phyloP scores from a whole-genome alignment of 2,329 filamentous ascomycete genomes.

The Cercospora citrullina region DNA sequence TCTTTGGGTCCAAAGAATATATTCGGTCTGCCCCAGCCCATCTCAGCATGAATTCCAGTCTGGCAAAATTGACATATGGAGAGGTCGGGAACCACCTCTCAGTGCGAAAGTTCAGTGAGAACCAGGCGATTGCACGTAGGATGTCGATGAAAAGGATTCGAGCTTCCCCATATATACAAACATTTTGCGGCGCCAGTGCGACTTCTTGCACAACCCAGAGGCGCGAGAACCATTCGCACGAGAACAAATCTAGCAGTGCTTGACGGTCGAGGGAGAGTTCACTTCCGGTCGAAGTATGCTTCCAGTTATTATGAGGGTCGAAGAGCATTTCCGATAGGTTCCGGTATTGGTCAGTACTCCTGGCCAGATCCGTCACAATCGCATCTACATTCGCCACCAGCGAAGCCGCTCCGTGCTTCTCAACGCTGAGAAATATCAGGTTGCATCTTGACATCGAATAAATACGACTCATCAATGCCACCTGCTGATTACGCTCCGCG shows the following conservation, averaged over 20 bases:
- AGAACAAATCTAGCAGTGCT: background rate
- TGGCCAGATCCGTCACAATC: background rate
- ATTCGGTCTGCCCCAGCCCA: background rate
- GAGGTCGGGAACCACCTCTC: background rate
- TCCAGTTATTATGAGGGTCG: background rate
- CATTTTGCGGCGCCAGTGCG: slow-evolving; percentile 2
- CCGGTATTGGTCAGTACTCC: background rate
- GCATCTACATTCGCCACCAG: background rate
- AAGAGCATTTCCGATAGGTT: background rate
- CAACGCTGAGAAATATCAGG: slow-evolving; percentile 18
- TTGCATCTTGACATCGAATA: slow-evolving; percentile 11
- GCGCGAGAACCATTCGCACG: background rate
- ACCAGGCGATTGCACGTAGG: slow-evolving; percentile 3
- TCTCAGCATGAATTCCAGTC: background rate
- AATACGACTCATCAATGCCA: slow-evolving; percentile 22
- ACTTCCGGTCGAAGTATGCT: background rate
- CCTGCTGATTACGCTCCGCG: slow-evolving; percentile 21
- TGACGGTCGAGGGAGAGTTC: background rate
- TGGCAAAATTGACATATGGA: background rate
- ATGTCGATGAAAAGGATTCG: slow-evolving; percentile 2
- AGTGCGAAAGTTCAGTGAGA: background rate
- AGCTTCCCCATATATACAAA: slow-evolving; percentile 5
- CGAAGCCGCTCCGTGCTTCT: background rate
- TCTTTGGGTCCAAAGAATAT: background rate
- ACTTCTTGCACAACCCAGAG: slow-evolving; percentile 17